Conservation (phyloP, 2,329 filamentous ascomycete species). For the Calonectria fujianensis region DNA sequence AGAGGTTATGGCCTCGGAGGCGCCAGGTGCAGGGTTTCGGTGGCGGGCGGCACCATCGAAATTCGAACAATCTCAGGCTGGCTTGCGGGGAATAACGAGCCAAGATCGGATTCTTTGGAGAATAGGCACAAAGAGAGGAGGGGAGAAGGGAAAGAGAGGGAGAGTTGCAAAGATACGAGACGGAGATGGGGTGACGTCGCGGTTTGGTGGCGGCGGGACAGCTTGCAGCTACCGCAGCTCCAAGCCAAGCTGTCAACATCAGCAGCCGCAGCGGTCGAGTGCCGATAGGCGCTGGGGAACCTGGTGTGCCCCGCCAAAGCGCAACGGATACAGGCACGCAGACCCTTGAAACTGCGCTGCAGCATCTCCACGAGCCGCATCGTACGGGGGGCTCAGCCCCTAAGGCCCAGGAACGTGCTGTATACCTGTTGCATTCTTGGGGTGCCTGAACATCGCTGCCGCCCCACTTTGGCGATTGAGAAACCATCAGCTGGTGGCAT, state of each 20-base stretch:
- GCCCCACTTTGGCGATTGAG: constrained; percentile 32
- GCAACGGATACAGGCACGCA: constrained; percentile 17
- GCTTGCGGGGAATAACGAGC: constrained; percentile 1
- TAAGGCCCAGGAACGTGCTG: constrained; percentile 28
- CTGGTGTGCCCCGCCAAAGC: constrained; percentile 19
- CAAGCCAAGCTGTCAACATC: constrained; percentile 41
- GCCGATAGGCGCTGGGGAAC: constrained; percentile 20
- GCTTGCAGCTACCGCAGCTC: constrained; percentile 32
- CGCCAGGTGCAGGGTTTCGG: constrained; percentile 24
- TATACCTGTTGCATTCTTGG: constrained; percentile 9
- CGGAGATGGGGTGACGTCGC: constrained; percentile 37
- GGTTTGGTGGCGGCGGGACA: constrained; percentile 35
- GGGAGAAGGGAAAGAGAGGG: constrained; percentile 5
- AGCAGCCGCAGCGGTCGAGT: constrained; percentile 12
- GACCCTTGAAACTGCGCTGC: constrained; percentile 30
- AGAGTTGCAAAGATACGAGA: constrained; percentile 23
- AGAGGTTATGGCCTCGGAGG: constrained; percentile 24
- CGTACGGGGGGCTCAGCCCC: constrained; percentile 23
- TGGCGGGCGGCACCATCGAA: constrained; percentile 31
- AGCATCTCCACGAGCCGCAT: constrained; percentile 23
- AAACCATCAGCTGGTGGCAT: constrained; percentile 30
- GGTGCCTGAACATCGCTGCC: constrained; percentile 17
- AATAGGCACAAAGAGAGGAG: background rate
- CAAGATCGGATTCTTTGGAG: background rate
- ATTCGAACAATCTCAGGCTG: constrained; percentile 1